Evolutionary conservation across 2,329 filamentous ascomycete genomes (phyloP).

Genomic region (Fusarium denticulatum): DNA sequence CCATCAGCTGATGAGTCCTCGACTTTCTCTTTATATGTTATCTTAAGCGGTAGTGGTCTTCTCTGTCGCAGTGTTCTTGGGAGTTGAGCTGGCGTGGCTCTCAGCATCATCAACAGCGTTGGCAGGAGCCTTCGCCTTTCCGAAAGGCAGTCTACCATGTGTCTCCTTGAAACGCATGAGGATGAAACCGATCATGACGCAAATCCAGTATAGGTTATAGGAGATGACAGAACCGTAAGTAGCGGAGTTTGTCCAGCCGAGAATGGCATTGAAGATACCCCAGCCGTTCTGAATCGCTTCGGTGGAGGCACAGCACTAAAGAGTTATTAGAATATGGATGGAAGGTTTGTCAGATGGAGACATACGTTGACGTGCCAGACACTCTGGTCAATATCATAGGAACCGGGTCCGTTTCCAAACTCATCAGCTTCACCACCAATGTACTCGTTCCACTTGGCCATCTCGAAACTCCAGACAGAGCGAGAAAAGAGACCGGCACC

Average conservation of each 20-base stretch:
- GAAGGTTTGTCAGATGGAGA: conserved; percentile 15
- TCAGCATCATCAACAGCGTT: conserved; percentile 38
- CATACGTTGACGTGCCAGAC: conserved; percentile 85
- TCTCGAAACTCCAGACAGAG: conserved; percentile 78
- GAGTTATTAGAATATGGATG: background rate
- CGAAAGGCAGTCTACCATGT: conserved; percentile 60
- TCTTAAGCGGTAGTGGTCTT: conserved; percentile 39
- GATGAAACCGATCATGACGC: conserved; percentile 75
- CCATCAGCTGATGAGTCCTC: background rate
- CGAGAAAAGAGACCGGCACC: conserved; percentile 84
- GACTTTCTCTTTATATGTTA: background rate
- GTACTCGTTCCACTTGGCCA: conserved; percentile 72
- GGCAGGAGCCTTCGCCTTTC: conserved; percentile 47
- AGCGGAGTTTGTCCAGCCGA: conserved; percentile 89
- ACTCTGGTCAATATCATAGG: conserved; percentile 79
- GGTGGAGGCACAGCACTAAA: conserved; percentile 79
- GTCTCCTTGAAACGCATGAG: conserved; percentile 73
- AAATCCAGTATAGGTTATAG: conserved; percentile 89
- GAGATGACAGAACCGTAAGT: conserved; percentile 88
- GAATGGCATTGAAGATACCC: conserved; percentile 87
- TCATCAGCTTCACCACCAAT: conserved; percentile 67
- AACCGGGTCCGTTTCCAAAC: conserved; percentile 70
- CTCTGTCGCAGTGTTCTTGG: conserved; percentile 41
- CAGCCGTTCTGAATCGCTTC: conserved; percentile 79
- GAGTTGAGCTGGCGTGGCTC: conserved; percentile 39